Conservation (phyloP, 768 basidiomycete genomes). For the Suillus placidus region DNA sequence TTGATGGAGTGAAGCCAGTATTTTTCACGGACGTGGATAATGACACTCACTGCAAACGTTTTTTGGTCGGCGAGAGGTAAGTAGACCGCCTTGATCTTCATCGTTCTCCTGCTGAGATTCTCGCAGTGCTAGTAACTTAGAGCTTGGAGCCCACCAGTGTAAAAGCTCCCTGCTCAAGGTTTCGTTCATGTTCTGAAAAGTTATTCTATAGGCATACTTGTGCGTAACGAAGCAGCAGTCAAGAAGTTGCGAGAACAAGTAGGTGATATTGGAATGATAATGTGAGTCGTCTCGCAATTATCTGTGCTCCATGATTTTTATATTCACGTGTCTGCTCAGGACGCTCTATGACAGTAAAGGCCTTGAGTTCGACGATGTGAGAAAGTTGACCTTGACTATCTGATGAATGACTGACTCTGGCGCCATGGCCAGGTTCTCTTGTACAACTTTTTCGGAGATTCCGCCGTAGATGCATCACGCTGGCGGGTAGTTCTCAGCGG, state of each 20-base stretch:
- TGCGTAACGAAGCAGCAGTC: constrained; percentile 58
- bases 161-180: background rate
- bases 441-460: constrained; percentile 77
- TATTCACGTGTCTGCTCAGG: constrained; percentile 17
- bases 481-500: constrained; percentile 63
- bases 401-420: background rate
- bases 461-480: constrained; percentile 47
- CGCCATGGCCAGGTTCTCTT: constrained; percentile 70
- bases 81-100: constrained; percentile 4
- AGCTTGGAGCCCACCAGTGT: constrained; percentile 72
- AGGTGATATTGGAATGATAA: constrained; percentile 60
- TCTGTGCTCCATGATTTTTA: background rate
- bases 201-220: constrained; percentile 59
- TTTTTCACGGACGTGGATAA: constrained; percentile 55
- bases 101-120: constrained; percentile 15
- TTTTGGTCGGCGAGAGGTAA: constrained; percentile 54
- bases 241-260: constrained; percentile 52
- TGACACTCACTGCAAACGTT: constrained; percentile 52
- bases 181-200: background rate
- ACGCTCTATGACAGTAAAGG: constrained; percentile 37
- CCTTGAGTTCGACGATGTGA: constrained; percentile 27
- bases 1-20: constrained; percentile 56
- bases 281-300: constrained; percentile 42
- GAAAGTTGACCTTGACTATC: background rate
- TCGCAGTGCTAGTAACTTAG: constrained; percentile 47